Evolutionary conservation across 2,329 filamentous ascomycete species (phyloP), one percentile per base, ranked within the genome.

Genomic region (Xylariaceae sp.): DNA sequence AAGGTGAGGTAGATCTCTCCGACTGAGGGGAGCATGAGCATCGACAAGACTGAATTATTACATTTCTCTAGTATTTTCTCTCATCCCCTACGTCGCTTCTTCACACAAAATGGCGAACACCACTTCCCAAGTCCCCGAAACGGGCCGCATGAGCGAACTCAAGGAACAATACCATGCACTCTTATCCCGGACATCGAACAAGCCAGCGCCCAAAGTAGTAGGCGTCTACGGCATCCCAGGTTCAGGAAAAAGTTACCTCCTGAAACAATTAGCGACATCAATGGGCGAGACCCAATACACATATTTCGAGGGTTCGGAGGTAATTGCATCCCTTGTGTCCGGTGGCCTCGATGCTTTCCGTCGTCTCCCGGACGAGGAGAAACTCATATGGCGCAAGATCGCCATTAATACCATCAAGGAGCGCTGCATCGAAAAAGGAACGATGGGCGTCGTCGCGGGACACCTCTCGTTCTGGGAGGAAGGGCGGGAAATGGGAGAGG

Each of bases 391-490:
- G 59, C 80, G 82, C 2, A 48, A 73, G 42, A 55, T 58, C 42
- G 81, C 82, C 3, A 83, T 86, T 54, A 53, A 73, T 0, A 63
- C 11, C 0, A 80, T 86, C 52, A 44, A 61, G 18, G 51, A 74
- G 0, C 62, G 76, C 6, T 80, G 77, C 56, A 50, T 57, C 1
- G 10, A 64, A 0, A 74, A 52, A 8, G 66, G 72, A 0, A 72
- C 70, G 59, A 62, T 70, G 4, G 83, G 70, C 1, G 65, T 88
- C 2, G 79, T 87, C 2, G 71, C 80, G 3, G 82, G 82, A 0
- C 82, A 87, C 66, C 80, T 75, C 66, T 80, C 80, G 73, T 80
- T 86, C 63, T 85, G 81, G 80, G 3, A 61, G 0, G 74, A 79
- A 30, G 67, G 67, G 1, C 65, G 75, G 0, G 59, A 67, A 7